Evolutionary conservation across 179 eudicot species (phyloP).

Genomic region (Silene vulgaris): DNA sequence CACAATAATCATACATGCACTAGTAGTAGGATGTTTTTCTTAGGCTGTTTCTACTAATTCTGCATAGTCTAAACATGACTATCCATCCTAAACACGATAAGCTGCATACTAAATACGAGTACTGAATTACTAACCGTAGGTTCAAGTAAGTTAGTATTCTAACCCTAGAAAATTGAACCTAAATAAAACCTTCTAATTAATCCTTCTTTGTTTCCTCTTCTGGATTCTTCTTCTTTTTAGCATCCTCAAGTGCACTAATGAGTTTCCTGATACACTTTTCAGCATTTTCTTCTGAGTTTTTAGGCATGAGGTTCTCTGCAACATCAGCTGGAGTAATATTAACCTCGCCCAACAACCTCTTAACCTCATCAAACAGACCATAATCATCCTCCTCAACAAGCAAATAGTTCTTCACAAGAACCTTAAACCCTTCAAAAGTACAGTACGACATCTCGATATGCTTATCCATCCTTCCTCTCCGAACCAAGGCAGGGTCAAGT

Average conservation of each 20-base stretch:
- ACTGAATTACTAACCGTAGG: not conserved
- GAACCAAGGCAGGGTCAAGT: conserved; percentile 38
- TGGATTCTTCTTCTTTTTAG: conserved; percentile 17
- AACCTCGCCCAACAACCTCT: conserved; percentile 21
- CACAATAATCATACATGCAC: too few species aligned
- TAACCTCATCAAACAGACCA: conserved; percentile 22
- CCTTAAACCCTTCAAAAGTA: conserved; percentile 36
- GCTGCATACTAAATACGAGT: not conserved
- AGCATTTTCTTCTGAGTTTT: conserved; percentile 22
- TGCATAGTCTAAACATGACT: not conserved
- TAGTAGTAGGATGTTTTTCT: not conserved
- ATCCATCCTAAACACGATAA: not conserved
- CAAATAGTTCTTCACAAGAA: conserved; percentile 35
- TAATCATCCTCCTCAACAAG: conserved; percentile 18
- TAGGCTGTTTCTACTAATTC: not conserved
- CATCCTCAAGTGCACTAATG: conserved; percentile 27
- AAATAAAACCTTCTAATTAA: not conserved
- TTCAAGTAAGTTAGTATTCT: not conserved
- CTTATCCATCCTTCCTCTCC: conserved; percentile 47
- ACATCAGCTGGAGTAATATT: conserved; percentile 43
- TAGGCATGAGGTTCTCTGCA: conserved; percentile 34
- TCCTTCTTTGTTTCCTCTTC: not conserved
- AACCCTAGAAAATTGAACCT: not conserved
- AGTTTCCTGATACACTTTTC: conserved; percentile 28
- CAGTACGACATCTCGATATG: conserved; percentile 29